Base-by-base conservation (phyloP, 2,329 filamentous ascomycete species). In the Fusarium brevicatenulatum region DNA sequence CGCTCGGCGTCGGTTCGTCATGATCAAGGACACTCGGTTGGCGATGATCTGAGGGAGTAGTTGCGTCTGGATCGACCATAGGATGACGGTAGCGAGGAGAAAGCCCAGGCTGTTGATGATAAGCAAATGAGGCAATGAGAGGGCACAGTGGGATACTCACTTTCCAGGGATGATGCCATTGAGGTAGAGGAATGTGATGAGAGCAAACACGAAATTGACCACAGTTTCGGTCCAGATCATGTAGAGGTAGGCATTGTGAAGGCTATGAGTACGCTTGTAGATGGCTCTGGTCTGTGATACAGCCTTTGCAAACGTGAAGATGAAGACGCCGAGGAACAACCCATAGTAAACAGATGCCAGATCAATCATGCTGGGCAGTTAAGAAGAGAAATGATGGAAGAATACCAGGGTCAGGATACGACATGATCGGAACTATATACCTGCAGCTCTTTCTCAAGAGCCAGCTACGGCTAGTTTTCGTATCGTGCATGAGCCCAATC, bases 21-120 rank as follows among this genome's bases (percentile, higher is more conserved):
- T 83, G 42, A 85, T 84, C 10, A 85, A 76, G 1, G 80, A 76
- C 19, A 85, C 81, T 47, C 84, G 83, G 63, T 85, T 85, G 63
- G 83, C 82, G 60, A 85, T 85, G 53, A 85, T 85, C 63, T 85
- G 84, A 59, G 83, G 81, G 8, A 85, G 74, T 1, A 85, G 76
- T 43, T 85, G 83, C 10, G 83, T 83, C 49, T 81, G 77, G 18
- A 79, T 63, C 2, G 71, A 64, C 72, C 72, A 74, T 37, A 74
- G 32, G 18, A 49, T 32, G 9, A 66, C 68, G 13, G 61, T 71
- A 2, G 58, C 40, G 9, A 74, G 23, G 13, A 50, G 65, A 42
- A 74, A 74, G 4, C 42, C 46, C 2, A 74, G 55, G 7, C 72
- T 74, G 10, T 30, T 5, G 12, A 13, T 44, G 56, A 23, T 65